Evolutionary conservation across 2,329 filamentous ascomycete genomes (phyloP), one percentile per base, ranked within the genome.

Genomic region (Canariomyces notabilis): DNA sequence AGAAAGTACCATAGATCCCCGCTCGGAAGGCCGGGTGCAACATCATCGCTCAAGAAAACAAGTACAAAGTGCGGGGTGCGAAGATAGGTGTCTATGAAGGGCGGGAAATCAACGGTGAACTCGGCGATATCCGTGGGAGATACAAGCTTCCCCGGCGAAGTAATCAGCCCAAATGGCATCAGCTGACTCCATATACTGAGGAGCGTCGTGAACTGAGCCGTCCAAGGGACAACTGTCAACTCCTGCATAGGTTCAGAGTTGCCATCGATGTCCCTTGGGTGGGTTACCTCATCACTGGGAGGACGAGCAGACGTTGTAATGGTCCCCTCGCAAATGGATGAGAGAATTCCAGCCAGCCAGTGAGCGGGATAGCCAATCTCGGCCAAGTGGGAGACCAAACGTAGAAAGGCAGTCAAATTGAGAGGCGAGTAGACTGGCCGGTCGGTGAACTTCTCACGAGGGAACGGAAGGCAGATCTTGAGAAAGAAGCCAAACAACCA

Each of bases 341-440:
- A 29, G 2, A 60, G 38, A 2, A 59, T 44, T 1, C 48, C 46
- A 1, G 55, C 55, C 6, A 62, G 43, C 59, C 59, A 63, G 39
- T 62, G 59, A 18, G 57, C 52, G 2, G 60, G 59, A 37, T 61
- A 62, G 12, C 60, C 58, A 8, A 53, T 48, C 9, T 54, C 53
- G 11, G 46, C 42, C 45, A 61, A 44, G 16, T 52, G 51, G 1
- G 18, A 23, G 1, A 59, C 36, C 12, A 62, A 44, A 15, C 51
- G 46, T 6, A 62, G 23, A 16, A 61, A 44, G 3, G 48, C 41
- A 3, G 55, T 57, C 6, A 57, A 29, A 37, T 61, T 61, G 12
- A 61, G 51, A 5, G 58, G 60, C 15, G 57, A 51, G 46, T 59
- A 29, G 1, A 62, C 52, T 1, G 53, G 55, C 2, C 41, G 26